These are phyloP conservation scores for Haplosporangium gracile DNA, from an alignment of 192 early-diverging fungal species.

Conservation along the genomic window DNA sequence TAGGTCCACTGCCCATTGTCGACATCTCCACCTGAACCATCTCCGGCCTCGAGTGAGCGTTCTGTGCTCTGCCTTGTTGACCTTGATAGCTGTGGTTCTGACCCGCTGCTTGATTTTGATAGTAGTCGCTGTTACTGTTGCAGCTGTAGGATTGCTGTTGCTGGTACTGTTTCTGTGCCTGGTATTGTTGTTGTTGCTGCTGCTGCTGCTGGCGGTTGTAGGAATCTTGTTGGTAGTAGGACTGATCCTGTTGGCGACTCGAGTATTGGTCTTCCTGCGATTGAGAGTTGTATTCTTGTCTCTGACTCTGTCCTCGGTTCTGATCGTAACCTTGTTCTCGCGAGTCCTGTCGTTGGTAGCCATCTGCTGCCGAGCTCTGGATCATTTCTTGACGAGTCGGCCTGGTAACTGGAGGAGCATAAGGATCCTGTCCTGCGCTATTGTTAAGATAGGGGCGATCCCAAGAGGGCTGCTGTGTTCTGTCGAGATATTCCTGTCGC, in stretches of 20 bases:
- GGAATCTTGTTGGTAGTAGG: neutral
- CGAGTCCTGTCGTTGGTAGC: neutral
- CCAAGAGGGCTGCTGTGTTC: slow-evolving; percentile 11
- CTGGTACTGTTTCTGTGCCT: neutral
- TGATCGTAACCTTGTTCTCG: neutral
- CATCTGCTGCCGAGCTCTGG: neutral
- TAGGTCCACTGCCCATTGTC: neutral
- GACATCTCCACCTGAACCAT: slow-evolving; percentile 37
- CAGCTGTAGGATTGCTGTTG: neutral
- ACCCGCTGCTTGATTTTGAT: neutral
- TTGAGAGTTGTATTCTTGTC: neutral
- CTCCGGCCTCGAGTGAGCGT: neutral
- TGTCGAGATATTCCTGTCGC: neutral
- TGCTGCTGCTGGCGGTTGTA: slow-evolving; percentile 14
- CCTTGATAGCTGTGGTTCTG: neutral
- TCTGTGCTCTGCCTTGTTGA: neutral
- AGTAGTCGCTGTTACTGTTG: neutral
- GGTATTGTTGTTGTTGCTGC: neutral
- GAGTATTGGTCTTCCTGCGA: neutral
- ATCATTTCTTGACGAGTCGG: neutral
- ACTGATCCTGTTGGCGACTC: neutral
- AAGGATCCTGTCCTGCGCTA: neutral
- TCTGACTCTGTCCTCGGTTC: neutral
- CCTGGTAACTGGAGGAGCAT: neutral
- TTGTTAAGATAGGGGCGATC: slow-evolving; percentile 9